These are phyloP conservation scores for Yueomyces sp. DNA, from an alignment of 1,139 yeast species.

Conservation along the genomic window DNA sequence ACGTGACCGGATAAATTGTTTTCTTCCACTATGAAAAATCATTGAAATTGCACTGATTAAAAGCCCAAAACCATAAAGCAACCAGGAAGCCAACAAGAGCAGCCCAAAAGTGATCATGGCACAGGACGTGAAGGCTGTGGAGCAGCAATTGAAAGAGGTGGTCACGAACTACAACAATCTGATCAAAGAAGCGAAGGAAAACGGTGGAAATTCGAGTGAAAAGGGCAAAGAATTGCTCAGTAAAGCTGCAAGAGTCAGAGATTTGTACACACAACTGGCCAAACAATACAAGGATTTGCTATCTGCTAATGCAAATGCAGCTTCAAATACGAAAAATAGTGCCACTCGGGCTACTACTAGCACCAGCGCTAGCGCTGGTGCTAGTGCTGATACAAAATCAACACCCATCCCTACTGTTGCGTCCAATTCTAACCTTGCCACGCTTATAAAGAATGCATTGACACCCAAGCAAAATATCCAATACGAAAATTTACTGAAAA, in stretches of 20 bases:
- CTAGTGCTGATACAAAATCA: not conserved
- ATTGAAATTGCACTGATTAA: too few species aligned
- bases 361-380: not conserved
- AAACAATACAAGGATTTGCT: not conserved
- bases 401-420: not conserved
- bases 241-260: slow-evolving; percentile 53
- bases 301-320: not conserved
- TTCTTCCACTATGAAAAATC: too few species aligned
- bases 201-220: slow-evolving; percentile 44
- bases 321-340: slow-evolving; percentile 1
- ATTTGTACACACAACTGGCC: not conserved
- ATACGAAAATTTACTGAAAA: slow-evolving; percentile 19
- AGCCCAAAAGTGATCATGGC: too few species aligned
- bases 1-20: too few species aligned
- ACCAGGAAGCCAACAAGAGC: too few species aligned
- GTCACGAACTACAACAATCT: slow-evolving; percentile 49
- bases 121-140: too few species aligned
- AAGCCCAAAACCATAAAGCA: too few species aligned
- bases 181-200: slow-evolving; percentile 45
- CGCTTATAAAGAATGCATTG: slow-evolving; percentile 16
- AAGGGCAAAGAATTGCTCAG: slow-evolving; percentile 58
- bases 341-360: slow-evolving; percentile 1
- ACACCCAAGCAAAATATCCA: slow-evolving; percentile 23
- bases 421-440: slow-evolving; percentile 6
- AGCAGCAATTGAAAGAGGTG: slow-evolving; percentile 40